Evolutionary conservation across 768 basidiomycete genomes (phyloP).

Genomic region (Tulasnella sp.): DNA sequence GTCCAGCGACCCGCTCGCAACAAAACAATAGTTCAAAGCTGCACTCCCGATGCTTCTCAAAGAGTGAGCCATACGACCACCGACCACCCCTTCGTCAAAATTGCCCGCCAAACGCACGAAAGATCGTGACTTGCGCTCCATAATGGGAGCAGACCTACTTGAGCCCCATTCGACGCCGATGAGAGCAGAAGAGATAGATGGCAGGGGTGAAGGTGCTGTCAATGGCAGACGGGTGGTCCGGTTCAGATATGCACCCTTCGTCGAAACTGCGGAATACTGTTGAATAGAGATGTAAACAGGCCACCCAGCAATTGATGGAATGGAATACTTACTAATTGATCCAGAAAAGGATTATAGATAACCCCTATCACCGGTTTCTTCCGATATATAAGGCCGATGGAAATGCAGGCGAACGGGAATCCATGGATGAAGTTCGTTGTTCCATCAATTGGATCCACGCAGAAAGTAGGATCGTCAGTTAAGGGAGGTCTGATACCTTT

Average conservation of each 20-base stretch:
- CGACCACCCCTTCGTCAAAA: slow-evolving; percentile 39
- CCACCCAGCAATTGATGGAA: not conserved
- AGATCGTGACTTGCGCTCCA: slow-evolving; percentile 48
- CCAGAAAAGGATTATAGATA: slow-evolving; percentile 84
- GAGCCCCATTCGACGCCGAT: slow-evolving; percentile 84
- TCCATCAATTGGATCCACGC: slow-evolving; percentile 90
- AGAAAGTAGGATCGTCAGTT: slow-evolving; percentile 86
- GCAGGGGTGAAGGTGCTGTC: slow-evolving; percentile 41
- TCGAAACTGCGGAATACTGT: slow-evolving; percentile 67
- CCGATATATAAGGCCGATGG: slow-evolving; percentile 76
- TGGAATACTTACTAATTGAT: slow-evolving; percentile 47
- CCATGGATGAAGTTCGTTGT: slow-evolving; percentile 83
- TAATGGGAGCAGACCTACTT: slow-evolving; percentile 43
- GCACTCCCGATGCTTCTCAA: slow-evolving; percentile 74
- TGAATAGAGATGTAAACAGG: not conserved
- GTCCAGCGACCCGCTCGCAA: slow-evolving; percentile 81
- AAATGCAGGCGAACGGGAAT: slow-evolving; percentile 81
- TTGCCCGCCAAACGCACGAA: slow-evolving; percentile 69
- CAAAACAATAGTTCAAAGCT: slow-evolving; percentile 67
- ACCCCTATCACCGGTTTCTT: slow-evolving; percentile 78
- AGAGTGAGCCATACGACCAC: slow-evolving; percentile 76
- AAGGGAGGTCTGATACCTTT: slow-evolving; percentile 52
- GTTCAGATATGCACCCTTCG: slow-evolving; percentile 67
- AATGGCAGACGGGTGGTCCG: slow-evolving; percentile 47
- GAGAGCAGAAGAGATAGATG: slow-evolving; percentile 56